Conservation (phyloP, 1,139 yeast genomes). For the Entelexis paramagnoliae region DNA sequence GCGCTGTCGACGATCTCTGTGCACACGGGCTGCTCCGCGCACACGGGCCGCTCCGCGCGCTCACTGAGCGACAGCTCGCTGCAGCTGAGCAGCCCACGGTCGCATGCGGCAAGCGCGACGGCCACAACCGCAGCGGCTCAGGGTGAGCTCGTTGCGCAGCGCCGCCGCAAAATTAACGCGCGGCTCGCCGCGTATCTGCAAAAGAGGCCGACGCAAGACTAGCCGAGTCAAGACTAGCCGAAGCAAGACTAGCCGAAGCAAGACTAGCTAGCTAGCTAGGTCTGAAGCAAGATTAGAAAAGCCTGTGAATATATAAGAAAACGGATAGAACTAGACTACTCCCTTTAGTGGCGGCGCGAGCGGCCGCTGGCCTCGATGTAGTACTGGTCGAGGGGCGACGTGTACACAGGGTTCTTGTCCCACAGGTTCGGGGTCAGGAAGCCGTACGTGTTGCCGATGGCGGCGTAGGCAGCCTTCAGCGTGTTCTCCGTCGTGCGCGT, state of each 20-base stretch:
- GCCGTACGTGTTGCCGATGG: conserved; percentile 99
- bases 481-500: conserved; percentile 99
- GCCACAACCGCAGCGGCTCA: neutral
- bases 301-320: conserved; percentile 2
- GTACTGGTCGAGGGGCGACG: conserved; percentile 83
- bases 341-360: conserved; percentile 7
- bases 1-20: neutral
- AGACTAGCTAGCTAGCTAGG: no score
- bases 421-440: conserved; percentile 99
- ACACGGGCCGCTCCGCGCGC: neutral
- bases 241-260: no score
- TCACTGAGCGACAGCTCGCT: neutral
- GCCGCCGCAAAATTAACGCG: neutral
- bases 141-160: neutral
- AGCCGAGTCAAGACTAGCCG: no score
- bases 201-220: no score
- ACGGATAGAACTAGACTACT: neutral
- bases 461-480: conserved; percentile 98
- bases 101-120: neutral
- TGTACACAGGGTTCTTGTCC: conserved; percentile 72
- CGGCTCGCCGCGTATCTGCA: neutral
- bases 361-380: conserved; percentile 29
- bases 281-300: neutral
- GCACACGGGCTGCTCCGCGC: neutral
- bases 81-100: neutral